Evolutionary conservation across 192 early-diverging fungal species (phyloP), one percentile per base, ranked within the genome.

Genomic region (Backusella morwellensis): DNA sequence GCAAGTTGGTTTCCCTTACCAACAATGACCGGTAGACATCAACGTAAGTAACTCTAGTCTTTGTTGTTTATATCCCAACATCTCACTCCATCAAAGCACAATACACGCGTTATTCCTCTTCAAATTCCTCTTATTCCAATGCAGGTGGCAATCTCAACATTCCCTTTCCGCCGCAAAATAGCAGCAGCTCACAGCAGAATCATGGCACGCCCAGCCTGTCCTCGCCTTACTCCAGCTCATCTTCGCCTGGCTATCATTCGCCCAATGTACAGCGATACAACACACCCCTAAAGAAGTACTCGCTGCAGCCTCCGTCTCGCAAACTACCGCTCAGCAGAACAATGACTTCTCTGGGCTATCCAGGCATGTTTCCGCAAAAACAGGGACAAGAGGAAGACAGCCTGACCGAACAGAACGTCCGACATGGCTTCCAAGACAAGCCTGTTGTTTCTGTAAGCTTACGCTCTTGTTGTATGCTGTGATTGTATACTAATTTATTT

Each of bases 341-440:
- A 23, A 86, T 82, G 72, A 50, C 74, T 14, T 68, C 26, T 6
- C 26, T 70, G 47, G 87, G 88, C 1, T 89, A 80, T 73, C 88
- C 88, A 52, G 92, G 90, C 68, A 89, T 91, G 66, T 90, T 89
- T 71, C 90, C 91, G 2, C 88, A 88, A 32, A 76, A 77, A 14
- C 47, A 80, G 7, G 69, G 40, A 21, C 83, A 85, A 50, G 68
- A 80, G 69, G 86, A 86, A 77, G 86, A 87, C 77, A 79, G 78
- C 52, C 81, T 92, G 77, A 90, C 84, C 19, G 87, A 89, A 72
- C 82, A 80, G 54, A 89, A 88, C 54, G 89, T 94, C 59, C 88
- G 91, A 9, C 86, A 89, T 72, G 92, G 92, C 11, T 90, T 86
- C 72, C 85, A 88, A 1, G 91, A 92, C 71, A 83, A 70, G 35